A percentile compares a stretch with the other conserved stretches of the same genome.
Evolutionary conservation across 75 land plant species (phyloP).

Genomic region (Sequoia sempervirens): DNA sequence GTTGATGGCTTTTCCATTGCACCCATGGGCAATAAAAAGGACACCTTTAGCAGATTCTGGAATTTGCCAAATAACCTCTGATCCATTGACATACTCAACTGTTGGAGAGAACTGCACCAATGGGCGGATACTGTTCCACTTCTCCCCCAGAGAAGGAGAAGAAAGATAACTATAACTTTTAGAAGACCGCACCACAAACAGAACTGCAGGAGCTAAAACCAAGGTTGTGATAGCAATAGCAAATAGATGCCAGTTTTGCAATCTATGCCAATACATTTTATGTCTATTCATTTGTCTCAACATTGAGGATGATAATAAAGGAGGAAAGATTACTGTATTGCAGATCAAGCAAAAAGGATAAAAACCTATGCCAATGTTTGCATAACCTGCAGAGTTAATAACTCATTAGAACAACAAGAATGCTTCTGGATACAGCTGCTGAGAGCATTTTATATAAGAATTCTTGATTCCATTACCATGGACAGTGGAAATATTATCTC

Average conservation of each 20-base stretch:
- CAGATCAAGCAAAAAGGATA: not conserved
- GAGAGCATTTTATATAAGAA: too few relatives aligned
- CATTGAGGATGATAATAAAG: not conserved
- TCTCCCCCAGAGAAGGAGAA: not conserved
- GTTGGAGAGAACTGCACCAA: constrained; percentile 27
- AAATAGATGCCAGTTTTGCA: constrained; percentile 10
- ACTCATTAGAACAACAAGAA: not conserved
- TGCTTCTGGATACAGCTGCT: too few relatives aligned
- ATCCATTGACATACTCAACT: constrained; percentile 49
- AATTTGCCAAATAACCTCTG: constrained; percentile 72
- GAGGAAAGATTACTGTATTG: not conserved
- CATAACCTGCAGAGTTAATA: not conserved
- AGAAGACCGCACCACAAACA: constrained; percentile 3
- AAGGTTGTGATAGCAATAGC: constrained; percentile 5
- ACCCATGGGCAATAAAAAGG: constrained; percentile 90
- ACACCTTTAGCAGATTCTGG: constrained; percentile 67
- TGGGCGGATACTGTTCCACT: constrained; percentile 22
- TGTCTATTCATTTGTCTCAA: not conserved
- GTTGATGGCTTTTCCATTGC: constrained; percentile 57
- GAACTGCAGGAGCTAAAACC: constrained; percentile 9
- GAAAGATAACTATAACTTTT: not conserved
- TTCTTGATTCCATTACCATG: too few relatives aligned
- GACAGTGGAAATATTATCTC: too few relatives aligned
- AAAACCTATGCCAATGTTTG: not conserved
- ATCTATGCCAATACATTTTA: constrained; percentile 2